These are phyloP conservation scores for Syzygium grande DNA, from an alignment of 345 rosid genomes.

Conservation along the genomic window DNA sequence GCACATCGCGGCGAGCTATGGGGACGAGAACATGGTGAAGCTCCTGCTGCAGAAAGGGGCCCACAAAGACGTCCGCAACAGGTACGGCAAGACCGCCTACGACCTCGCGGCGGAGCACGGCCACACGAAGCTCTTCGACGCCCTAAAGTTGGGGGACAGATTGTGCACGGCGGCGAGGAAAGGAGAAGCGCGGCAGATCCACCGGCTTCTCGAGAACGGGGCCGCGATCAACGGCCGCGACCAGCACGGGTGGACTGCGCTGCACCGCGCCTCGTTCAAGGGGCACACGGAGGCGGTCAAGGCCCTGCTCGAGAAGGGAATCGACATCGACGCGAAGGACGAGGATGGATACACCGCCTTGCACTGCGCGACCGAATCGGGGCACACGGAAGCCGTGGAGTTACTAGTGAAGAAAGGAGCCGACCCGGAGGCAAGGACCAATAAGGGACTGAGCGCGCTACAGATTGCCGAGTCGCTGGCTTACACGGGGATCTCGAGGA, in stretches of 20 bases:
- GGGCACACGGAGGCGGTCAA: conserved; percentile 31
- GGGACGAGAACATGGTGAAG: conserved; percentile 46
- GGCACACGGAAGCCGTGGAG: conserved; percentile 42
- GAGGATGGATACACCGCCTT: conserved; percentile 63
- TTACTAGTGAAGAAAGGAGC: conserved; percentile 49
- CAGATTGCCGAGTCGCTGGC: conserved; percentile 55
- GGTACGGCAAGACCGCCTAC: conserved; percentile 31
- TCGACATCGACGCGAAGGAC: conserved; percentile 42
- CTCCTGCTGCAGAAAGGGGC: conserved; percentile 43
- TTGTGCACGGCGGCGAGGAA: conserved; percentile 39
- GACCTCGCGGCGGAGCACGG: conserved; percentile 48
- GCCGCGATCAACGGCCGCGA: conserved; percentile 42
- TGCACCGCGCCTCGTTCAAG: conserved; percentile 56
- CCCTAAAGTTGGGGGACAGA: conserved; percentile 42
- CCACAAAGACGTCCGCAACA: conserved; percentile 38
- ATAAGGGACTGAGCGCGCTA: conserved; percentile 28
- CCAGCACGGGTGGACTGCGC: conserved; percentile 61
- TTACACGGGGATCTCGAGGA: conserved; percentile 44
- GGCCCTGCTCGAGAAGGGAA: conserved; percentile 39
- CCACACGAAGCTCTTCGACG: conserved; percentile 33
- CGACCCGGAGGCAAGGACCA: conserved; percentile 43
- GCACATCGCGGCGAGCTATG: conserved; percentile 39
- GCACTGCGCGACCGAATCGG: conserved; percentile 55
- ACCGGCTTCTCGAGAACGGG: conserved; percentile 34
- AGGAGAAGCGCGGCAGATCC: conserved; percentile 34